A percentile compares a stretch with the other conserved stretches of the same genome.
Evolutionary conservation across 257 asterid genomes (phyloP).

Genomic region (Capsicum pubescens): DNA sequence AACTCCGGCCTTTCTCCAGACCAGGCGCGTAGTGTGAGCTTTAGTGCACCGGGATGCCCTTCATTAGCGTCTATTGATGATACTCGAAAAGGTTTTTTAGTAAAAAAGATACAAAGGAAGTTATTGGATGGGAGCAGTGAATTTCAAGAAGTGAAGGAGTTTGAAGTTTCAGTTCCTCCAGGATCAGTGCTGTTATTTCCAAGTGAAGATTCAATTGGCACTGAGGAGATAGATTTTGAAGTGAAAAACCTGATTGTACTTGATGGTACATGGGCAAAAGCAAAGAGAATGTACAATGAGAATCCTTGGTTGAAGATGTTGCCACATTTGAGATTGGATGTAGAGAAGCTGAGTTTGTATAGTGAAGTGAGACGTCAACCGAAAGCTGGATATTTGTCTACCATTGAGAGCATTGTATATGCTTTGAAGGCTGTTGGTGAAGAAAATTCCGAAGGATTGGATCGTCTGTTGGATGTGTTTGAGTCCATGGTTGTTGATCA

Average conservation of each 20-base stretch:
- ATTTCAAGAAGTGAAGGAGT: conserved; percentile 59
- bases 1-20: too few relatives aligned
- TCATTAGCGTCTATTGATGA: conserved; percentile 39
- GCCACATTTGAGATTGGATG: conserved; percentile 75
- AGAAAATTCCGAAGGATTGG: conserved; percentile 60
- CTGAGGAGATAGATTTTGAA: conserved; percentile 50
- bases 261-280: conserved; percentile 95
- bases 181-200: conserved; percentile 88
- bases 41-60: neutral
- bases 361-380: conserved; percentile 92
- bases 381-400: conserved; percentile 79
- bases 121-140: conserved; percentile 38
- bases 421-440: conserved; percentile 78
- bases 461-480: conserved; percentile 71
- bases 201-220: conserved; percentile 57
- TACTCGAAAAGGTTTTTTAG: conserved; percentile 56
- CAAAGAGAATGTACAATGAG: conserved; percentile 88
- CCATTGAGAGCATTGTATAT: conserved; percentile 88
- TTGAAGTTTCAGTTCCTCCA: conserved; percentile 52
- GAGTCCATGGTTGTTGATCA: conserved; percentile 91
- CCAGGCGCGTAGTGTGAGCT: neutral
- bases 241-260: conserved; percentile 80
- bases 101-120: conserved; percentile 54
- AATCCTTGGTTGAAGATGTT: conserved; percentile 86
- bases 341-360: conserved; percentile 67